Evolutionary conservation across 2,329 filamentous ascomycete genomes (phyloP), one percentile per base, ranked within the genome.

Genomic region (Paecilomyces variotii): DNA sequence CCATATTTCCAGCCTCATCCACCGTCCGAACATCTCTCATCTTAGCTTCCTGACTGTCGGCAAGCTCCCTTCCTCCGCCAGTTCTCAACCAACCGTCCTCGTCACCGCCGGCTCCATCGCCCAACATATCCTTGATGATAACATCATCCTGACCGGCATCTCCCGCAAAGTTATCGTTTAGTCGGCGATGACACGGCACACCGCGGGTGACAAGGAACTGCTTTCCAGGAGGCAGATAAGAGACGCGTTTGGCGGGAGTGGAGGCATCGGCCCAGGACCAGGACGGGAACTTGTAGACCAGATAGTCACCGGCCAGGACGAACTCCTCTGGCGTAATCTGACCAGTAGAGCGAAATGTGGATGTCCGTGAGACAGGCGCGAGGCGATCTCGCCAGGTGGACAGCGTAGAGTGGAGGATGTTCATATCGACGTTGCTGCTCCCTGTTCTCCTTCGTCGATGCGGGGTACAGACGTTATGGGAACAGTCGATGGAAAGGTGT

Each of bases 251-350:
- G 61, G 84, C 82, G 1, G 87, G 84, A n/a, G 87, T 85, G 57
- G 93, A 89, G 65, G 93, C 92, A 68, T 94, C 90, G 64, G 89
- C 87, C 94, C 94, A 99, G 55, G 90, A 89, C 94, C 94, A 99
- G 59, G 93, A 96, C 7, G 93, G 94, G 78, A 99, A 99, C 80
- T 97, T 97, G 86, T 95, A 96, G 70, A 96, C 92, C 39, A 99
- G 86, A 74, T 97, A 99, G 79, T 99, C 94, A 67, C 94, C 94
- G 2, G 94, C 94, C 3, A 89, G 88, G 55, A 97, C 82, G 75
- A 99, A 99, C 81, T 99, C 94, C 71, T 97, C 93, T 19, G 93
- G 93, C 0, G 93, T 97, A 76, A 99, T 94, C 79, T 97, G 90
- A 64, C 94, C 94, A 3, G 92, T 96, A 68, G 85, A 84, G 67